phyloP scores from a whole-genome alignment of 352 stramenopile species.

The Globisporangium nunn region DNA sequence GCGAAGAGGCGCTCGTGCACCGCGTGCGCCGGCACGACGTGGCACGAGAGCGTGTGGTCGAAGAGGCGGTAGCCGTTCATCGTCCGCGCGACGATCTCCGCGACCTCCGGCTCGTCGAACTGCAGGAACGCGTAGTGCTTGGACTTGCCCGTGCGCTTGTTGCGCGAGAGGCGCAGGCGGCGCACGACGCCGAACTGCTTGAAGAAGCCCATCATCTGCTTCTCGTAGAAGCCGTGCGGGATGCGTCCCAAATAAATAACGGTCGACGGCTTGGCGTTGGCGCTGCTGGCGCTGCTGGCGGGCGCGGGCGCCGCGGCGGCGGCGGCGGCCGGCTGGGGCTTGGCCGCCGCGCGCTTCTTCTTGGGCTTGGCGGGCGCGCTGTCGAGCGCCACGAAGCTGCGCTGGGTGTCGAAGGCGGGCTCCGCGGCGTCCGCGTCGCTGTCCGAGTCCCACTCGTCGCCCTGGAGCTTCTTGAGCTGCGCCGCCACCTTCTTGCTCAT shows the following conservation, averaged over 20 bases:
- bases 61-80: slow-evolving; percentile 95
- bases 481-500: slow-evolving; percentile 74
- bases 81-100: slow-evolving; percentile 89
- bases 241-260: slow-evolving; percentile 97
- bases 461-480: slow-evolving; percentile 77
- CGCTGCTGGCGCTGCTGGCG: slow-evolving; percentile 12
- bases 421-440: slow-evolving; percentile 45
- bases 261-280: slow-evolving; percentile 44
- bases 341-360: slow-evolving; percentile 37
- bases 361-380: slow-evolving; percentile 6
- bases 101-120: slow-evolving; percentile 91
- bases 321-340: slow-evolving; percentile 23
- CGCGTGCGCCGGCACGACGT: slow-evolving; percentile 83
- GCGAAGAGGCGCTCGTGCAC: slow-evolving; percentile 88
- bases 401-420: slow-evolving; percentile 31
- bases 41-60: slow-evolving; percentile 91
- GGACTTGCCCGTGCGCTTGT: slow-evolving; percentile 91
- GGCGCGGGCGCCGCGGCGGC: slow-evolving; percentile 11
- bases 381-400: slow-evolving; percentile 49
- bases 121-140: slow-evolving; percentile 96
- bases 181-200: slow-evolving; percentile 94
- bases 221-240: slow-evolving; percentile 95
- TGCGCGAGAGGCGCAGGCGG: slow-evolving; percentile 90
- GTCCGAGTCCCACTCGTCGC: slow-evolving; percentile 83
- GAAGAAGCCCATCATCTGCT: slow-evolving; percentile 93